Evolutionary conservation across 345 rosid genomes (phyloP).

Genomic region (Salix exigua): DNA sequence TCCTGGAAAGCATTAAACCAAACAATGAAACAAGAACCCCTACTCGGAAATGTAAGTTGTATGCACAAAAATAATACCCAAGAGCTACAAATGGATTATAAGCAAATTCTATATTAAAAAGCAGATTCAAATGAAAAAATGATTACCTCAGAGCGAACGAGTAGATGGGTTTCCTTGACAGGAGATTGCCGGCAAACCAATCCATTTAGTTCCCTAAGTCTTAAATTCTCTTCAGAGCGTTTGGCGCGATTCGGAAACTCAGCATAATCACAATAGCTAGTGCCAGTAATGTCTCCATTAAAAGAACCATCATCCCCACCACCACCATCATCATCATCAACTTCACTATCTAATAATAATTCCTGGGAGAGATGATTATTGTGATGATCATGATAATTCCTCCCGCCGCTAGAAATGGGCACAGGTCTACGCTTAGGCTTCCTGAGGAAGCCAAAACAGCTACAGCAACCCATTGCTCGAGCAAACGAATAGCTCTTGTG

Average conservation of each 20-base stretch:
- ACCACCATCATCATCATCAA: constrained; percentile 57
- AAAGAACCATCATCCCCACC: constrained; percentile 47
- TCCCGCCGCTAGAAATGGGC: constrained; percentile 27
- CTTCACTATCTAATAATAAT: constrained; percentile 52
- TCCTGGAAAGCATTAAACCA: constrained; percentile 47
- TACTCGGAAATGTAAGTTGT: background rate
- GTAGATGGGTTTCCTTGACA: constrained; percentile 74
- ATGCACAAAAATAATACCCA: constrained; percentile 2
- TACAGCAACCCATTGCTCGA: constrained; percentile 78
- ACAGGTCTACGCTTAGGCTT: constrained; percentile 33
- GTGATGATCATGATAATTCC: constrained; percentile 21
- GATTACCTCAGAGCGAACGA: constrained; percentile 78
- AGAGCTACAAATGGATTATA: background rate
- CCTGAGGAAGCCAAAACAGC: constrained; percentile 72
- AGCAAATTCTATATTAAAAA: background rate
- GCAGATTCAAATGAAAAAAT: background rate
- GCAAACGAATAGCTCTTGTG: constrained; percentile 50
- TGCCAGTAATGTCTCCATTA: constrained; percentile 54
- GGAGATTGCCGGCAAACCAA: constrained; percentile 83
- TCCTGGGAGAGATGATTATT: constrained; percentile 44
- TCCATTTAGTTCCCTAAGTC: constrained; percentile 61
- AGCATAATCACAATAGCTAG: constrained; percentile 45
- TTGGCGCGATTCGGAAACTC: constrained; percentile 48
- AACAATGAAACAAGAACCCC: constrained; percentile 2
- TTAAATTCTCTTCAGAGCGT: constrained; percentile 72